Evolutionary conservation across 2,329 filamentous ascomycete genomes (phyloP), one percentile per base, ranked within the genome.

Genomic region (Ophiostoma ips): DNA sequence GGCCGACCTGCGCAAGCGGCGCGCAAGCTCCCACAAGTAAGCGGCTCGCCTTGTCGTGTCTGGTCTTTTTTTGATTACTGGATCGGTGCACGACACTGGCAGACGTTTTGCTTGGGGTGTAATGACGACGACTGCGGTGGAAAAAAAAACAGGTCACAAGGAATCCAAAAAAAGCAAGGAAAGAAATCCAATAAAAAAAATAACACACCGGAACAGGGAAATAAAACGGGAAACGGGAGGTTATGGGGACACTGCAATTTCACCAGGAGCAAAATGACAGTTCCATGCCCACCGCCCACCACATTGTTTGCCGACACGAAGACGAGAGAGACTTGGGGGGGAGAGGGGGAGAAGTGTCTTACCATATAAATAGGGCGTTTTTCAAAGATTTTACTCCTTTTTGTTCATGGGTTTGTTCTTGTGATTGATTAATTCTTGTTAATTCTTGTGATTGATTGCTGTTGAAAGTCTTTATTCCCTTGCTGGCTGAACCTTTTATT

Each of bases 21-120:
- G 92, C 69, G 90, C 90, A 64, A 94, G 86, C 70, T 95, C 90
- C 83, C 82, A 77, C 77, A 90, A 90, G 76, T 88, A 87, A 74
- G 46, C 19, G 16, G 35, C 8, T 46, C 15, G 19, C n/a, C n/a
- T n/a, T 48, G 24, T 19, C 15, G 24, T 37, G 15, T 40, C 10
- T 15, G 19, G n/a, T n/a, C n/a, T n/a, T 24, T 16, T 16, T n/a
- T 16, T 45, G 48, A 21, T 30, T 30, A 30, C 15, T 31, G 7
- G 16, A 30, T 16, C 30, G 21, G 30, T 30, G 30, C 40, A 30
- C 21, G 40, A 16, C 21, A 21, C 19, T 40, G 21, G 38, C 24
- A 41, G 30, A 31, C 21, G 40, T 28, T 46, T 21, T 16, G 30
- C 16, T 28, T 28, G 24, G 24, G 24, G 24, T n/a, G 8, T 28